Percentiles rank a stretch among this genome's conserved stretches.
Conservation (phyloP, 129 eudicot species). For the Artemisia annua region DNA sequence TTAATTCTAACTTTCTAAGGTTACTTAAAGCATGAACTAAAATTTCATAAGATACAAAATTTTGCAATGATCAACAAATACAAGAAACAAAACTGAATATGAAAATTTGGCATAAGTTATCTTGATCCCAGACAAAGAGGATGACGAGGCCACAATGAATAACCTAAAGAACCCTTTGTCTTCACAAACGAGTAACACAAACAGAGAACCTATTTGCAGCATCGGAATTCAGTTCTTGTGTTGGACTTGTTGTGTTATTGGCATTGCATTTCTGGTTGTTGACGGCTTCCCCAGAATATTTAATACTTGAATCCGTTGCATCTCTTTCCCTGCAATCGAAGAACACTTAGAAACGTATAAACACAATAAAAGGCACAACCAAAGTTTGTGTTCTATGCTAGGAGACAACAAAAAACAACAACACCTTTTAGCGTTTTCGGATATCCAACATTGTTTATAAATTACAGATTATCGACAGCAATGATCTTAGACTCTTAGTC, state of each 20-base stretch:
- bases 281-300: constrained; percentile 59
- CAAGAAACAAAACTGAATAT: constrained; percentile 1
- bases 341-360: neutral
- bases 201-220: constrained; percentile 24
- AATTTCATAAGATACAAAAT: constrained; percentile 24
- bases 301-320: constrained; percentile 57
- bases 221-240: constrained; percentile 41
- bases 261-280: constrained; percentile 25
- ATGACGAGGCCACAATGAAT: neutral
- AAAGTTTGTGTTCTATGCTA: no score
- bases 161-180: neutral
- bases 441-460: no score
- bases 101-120: constrained; percentile 18
- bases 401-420: no score
- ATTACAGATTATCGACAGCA: no score
- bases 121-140: neutral
- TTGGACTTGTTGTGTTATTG: constrained; percentile 37
- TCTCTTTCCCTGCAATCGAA: constrained; percentile 56
- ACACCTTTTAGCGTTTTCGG: no score
- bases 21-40: neutral
- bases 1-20: no score
- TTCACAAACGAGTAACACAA: neutral
- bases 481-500: no score
- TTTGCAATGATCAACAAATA: constrained; percentile 1
- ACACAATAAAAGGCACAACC: no score